phyloP scores from a whole-genome alignment of 129 eudicot genomes.

The Pseudognaphalium luteoalbum region DNA sequence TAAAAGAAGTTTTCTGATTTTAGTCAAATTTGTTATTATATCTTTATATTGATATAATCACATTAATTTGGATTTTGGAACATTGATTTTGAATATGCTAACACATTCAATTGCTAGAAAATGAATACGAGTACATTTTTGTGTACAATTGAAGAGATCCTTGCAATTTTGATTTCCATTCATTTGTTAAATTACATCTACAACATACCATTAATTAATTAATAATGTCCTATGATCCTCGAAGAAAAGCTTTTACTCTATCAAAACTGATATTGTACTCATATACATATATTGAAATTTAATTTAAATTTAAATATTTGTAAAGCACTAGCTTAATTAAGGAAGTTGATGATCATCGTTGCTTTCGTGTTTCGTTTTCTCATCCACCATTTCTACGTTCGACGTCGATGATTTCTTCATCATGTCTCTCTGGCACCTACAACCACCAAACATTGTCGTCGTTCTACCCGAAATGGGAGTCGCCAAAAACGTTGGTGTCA shows the following conservation, averaged over 20 bases:
- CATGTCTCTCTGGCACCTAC: conserved; percentile 27
- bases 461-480: conserved; percentile 46
- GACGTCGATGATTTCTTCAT: not conserved
- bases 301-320: not conserved
- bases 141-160: too few relatives aligned
- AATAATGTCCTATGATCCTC: too few relatives aligned
- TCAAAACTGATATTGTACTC: not conserved
- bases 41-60: too few relatives aligned
- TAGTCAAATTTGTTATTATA: too few relatives aligned
- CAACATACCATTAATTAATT: not conserved
- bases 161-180: too few relatives aligned
- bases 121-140: too few relatives aligned
- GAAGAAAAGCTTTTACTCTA: not conserved
- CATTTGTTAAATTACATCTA: too few relatives aligned
- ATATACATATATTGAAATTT: not conserved
- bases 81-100: too few relatives aligned
- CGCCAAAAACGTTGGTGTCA: conserved; percentile 57
- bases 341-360: conserved; percentile 6
- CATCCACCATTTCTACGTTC: conserved; percentile 1
- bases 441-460: conserved; percentile 45
- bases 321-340: not conserved
- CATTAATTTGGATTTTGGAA: too few relatives aligned
- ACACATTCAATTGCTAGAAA: too few relatives aligned
- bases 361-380: conserved; percentile 6
- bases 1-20: too few relatives aligned